Percentiles rank a stretch among this genome's conserved stretches.
These are phyloP conservation scores for Serendipita sp. DNA, from an alignment of 768 basidiomycete genomes.

Conservation along the genomic window DNA sequence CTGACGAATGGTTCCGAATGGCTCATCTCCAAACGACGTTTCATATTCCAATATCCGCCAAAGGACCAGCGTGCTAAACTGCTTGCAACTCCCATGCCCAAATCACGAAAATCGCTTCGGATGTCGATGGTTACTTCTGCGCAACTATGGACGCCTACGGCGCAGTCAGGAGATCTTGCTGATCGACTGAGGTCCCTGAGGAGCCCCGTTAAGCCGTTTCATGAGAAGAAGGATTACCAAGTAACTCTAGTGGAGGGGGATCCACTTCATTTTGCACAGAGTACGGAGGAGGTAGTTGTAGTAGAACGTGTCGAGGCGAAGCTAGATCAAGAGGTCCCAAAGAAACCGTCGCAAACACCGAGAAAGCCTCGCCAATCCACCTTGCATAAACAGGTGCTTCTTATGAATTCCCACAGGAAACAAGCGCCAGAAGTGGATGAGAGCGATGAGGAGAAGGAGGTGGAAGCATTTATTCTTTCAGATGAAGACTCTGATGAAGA, in stretches of 20 bases:
- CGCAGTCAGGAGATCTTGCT: not conserved
- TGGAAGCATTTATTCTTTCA: not conserved
- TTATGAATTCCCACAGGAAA: conserved; percentile 2
- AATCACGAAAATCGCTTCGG: conserved; percentile 33
- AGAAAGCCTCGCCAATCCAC: not conserved
- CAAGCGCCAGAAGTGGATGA: not conserved
- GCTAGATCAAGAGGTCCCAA: not conserved
- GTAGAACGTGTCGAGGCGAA: not conserved
- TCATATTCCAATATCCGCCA: conserved; percentile 60
- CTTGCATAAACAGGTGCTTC: not conserved
- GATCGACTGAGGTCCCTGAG: not conserved
- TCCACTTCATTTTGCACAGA: not conserved
- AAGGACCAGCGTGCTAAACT: conserved; percentile 43
- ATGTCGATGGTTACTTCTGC: conserved; percentile 64
- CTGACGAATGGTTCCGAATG: conserved; percentile 49
- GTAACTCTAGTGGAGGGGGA: not conserved
- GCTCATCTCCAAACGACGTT: conserved; percentile 52
- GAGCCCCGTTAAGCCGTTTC: not conserved
- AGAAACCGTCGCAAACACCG: not conserved
- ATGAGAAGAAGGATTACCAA: not conserved
- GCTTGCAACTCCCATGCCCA: conserved; percentile 22
- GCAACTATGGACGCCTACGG: conserved; percentile 48
- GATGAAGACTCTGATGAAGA: not conserved
- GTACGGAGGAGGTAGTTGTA: not conserved
- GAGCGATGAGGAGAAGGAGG: not conserved